Base-by-base conservation (phyloP, 345 rosid species). In the Brassica juncea region DNA sequence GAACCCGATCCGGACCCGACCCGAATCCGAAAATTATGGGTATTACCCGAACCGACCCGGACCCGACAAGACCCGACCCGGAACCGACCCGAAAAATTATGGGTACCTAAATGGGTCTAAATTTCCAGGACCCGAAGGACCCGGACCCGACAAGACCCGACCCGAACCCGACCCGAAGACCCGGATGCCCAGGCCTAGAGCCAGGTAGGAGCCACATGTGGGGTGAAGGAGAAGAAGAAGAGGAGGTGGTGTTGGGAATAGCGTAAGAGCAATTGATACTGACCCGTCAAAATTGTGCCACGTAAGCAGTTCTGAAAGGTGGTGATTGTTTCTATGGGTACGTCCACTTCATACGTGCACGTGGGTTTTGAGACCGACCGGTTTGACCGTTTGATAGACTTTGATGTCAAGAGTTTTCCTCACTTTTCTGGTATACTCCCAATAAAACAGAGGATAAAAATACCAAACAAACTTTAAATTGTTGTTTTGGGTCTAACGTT, bases 281-380 rank as follows among this genome's bases (percentile, higher is more conserved):
- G 66, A 69, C 75, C 75, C 16, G 59, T 80, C 71, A 8, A 5
- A 15, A 47, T 27, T 35, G 3, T 3, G 66, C 58, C 82, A 80
- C 82, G 82, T 74, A 58, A 55, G 10, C 6, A 73, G 12, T 52
- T 52, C 19, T 52, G 57, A 60, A 59, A 79, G 73, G 77, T 66
- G 3, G 68, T 52, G 19, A 15, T 14, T n/a, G 57, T n/a, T 9
- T 72, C 77, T 58, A 7, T 44, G 73, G 55, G 66, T 44, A 79
- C 70, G 82, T 79, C 64, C 77, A 79, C 77, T 72, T 79, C 77
- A 72, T 66, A 54, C 67, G 58, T 78, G 77, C 73, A 79, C 82
- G 82, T 79, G 82, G 77, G n/a, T 66, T 73, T 54, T 64, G 76
- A 77, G 71, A 66, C 81, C 76, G 59, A 71, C 81, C 71, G 59